phyloP scores from a whole-genome alignment of 306 rosid species.

The Trifolium subterraneum region DNA sequence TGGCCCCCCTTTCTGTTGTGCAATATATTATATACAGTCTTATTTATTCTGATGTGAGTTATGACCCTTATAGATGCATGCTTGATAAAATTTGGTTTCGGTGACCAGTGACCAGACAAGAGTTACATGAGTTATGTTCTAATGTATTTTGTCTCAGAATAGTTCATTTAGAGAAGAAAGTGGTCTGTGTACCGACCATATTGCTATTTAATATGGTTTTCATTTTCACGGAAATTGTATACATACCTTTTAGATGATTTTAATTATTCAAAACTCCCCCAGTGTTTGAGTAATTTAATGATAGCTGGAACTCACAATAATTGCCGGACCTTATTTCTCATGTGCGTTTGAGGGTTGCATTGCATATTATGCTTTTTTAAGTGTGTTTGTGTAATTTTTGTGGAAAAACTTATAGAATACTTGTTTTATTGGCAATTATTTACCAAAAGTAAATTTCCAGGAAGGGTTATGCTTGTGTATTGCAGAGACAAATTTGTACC shows the following conservation, averaged over 20 bases:
- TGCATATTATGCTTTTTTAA: constrained; percentile 28
- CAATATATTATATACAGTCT: constrained; percentile 19
- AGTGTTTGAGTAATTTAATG: constrained; percentile 30
- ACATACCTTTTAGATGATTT: constrained; percentile 35
- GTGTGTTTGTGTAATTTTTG: constrained; percentile 14
- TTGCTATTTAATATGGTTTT: constrained; percentile 27
- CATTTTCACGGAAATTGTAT: constrained; percentile 6
- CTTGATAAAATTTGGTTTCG: constrained; percentile 32
- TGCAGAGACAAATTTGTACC: constrained; percentile 8
- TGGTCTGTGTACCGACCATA: constrained; percentile 18
- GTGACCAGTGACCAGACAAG: constrained; percentile 15
- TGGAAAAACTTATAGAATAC: constrained; percentile 24
- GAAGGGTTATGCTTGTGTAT: constrained; percentile 17
- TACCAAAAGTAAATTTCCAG: constrained; percentile 12
- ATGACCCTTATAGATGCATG: constrained; percentile 15
- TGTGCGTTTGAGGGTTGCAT: constrained; percentile 12
- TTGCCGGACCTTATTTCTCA: constrained; percentile 23
- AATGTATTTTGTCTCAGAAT: constrained; percentile 31
- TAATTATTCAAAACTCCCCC: not conserved
- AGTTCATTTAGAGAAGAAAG: constrained; percentile 5
- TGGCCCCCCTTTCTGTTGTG: not conserved
- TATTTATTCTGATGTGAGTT: constrained; percentile 13
- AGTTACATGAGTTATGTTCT: constrained; percentile 23
- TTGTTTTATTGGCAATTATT: constrained; percentile 32
- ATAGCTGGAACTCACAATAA: constrained; percentile 32